Evolutionary conservation across 495 filamentous ascomycete genomes (phyloP).

Genomic region (Physcia stellaris): DNA sequence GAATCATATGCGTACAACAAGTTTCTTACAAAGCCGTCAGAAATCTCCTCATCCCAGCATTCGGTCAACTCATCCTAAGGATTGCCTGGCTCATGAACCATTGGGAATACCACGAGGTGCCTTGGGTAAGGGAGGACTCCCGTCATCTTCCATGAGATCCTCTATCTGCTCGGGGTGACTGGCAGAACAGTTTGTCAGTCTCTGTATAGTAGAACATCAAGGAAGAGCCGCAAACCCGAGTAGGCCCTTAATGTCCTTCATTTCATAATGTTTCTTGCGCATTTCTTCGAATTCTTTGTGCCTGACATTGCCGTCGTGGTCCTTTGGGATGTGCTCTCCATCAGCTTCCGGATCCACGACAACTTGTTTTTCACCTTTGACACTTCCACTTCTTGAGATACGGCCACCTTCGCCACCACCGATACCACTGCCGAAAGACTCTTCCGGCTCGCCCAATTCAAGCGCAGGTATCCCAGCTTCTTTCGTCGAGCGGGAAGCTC

Average conservation of each 20-base stretch:
- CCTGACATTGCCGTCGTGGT: constrained; percentile 72
- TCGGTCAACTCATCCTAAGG: too few relatives aligned
- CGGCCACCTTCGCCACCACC: constrained; percentile 23
- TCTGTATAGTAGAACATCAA: neutral
- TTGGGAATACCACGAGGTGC: too few relatives aligned
- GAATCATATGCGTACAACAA: too few relatives aligned
- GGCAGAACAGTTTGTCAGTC: constrained; percentile 1
- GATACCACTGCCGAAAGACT: constrained; percentile 27
- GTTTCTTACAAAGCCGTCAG: too few relatives aligned
- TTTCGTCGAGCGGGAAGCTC: constrained; percentile 22
- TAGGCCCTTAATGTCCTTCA: constrained; percentile 84
- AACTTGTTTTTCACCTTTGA: constrained; percentile 54
- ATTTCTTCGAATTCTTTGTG: constrained; percentile 81
- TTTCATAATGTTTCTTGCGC: constrained; percentile 95
- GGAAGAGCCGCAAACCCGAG: constrained; percentile 47
- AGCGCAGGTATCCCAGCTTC: constrained; percentile 83
- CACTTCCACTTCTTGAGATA: constrained; percentile 29
- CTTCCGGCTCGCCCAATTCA: constrained; percentile 90
- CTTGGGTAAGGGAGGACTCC: constrained; percentile 7
- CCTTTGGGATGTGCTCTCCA: constrained; percentile 42
- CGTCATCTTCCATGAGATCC: constrained; percentile 39
- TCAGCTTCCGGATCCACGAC: constrained; percentile 54
- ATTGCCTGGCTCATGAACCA: too few relatives aligned
- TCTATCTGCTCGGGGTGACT: constrained; percentile 37
- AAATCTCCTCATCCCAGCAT: too few relatives aligned